phyloP scores from a whole-genome alignment of 495 filamentous ascomycete genomes.

The Clavariopsis aquatica region DNA sequence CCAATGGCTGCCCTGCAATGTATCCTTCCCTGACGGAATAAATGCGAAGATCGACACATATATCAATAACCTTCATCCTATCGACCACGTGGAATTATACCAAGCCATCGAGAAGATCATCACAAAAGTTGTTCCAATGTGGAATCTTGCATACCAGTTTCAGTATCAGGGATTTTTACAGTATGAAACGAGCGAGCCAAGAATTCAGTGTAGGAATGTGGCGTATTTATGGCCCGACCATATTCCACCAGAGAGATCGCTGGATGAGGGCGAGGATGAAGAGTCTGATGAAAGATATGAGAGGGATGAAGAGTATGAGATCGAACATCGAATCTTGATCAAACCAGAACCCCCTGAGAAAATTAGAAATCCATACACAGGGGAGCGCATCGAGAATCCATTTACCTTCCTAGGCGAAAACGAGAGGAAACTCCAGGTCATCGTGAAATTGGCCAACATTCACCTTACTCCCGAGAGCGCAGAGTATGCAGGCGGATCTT shows the following conservation, averaged over 20 bases:
- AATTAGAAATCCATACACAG: conserved; percentile 9
- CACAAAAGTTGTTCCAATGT: conserved; percentile 53
- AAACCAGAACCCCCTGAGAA: conserved; percentile 12
- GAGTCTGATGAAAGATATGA: neutral
- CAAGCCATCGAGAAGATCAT: conserved; percentile 54
- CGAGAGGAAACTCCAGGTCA: conserved; percentile 55
- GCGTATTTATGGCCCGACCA: neutral
- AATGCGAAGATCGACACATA: conserved; percentile 48
- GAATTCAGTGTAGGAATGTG: neutral
- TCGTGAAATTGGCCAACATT: conserved; percentile 65
- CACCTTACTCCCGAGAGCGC: conserved; percentile 60
- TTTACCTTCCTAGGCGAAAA: conserved; percentile 38
- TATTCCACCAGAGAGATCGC: neutral
- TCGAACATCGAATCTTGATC: conserved; percentile 25
- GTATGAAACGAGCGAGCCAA: conserved; percentile 4
- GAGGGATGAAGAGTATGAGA: neutral
- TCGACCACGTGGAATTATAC: conserved; percentile 53
- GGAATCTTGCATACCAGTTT: conserved; percentile 46
- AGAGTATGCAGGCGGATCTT: conserved; percentile 46
- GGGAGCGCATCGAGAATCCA: conserved; percentile 2
- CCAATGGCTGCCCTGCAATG: conserved; percentile 63
- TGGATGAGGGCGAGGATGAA: neutral
- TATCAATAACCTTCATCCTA: conserved; percentile 64
- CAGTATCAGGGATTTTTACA: conserved; percentile 17
- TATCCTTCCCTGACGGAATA: conserved; percentile 46